Conservation (phyloP, 1,284 basidiomycete genomes). For the Schizopora paradoxa region DNA sequence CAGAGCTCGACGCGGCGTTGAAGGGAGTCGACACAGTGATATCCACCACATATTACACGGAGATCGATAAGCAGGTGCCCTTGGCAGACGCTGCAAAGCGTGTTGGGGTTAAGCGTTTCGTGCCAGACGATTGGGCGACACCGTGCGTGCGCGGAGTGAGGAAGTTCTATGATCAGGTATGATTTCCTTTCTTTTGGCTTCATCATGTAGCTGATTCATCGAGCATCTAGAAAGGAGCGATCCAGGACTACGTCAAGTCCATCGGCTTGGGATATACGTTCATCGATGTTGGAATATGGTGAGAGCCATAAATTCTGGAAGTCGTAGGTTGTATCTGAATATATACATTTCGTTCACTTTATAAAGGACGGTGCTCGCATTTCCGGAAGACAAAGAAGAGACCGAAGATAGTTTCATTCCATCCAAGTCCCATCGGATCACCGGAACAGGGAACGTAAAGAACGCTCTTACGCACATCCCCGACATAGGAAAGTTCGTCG, state of each 20-base stretch:
- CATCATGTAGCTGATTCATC: background rate
- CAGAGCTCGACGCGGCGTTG: background rate
- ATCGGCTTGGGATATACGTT: slow-evolving; percentile 16
- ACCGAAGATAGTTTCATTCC: too few relatives aligned
- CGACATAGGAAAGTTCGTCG: slow-evolving; percentile 18
- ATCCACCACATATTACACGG: background rate
- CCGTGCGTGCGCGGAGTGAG: slow-evolving; percentile 6
- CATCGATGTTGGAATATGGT: slow-evolving; percentile 19
- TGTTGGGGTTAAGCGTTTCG: slow-evolving; percentile 13
- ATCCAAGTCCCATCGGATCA: too few relatives aligned
- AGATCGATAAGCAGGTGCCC: too few relatives aligned
- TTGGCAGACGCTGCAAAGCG: slow-evolving; percentile 14
- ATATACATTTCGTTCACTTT: too few relatives aligned
- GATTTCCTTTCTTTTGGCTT: background rate
- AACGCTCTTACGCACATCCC: slow-evolving; percentile 11
- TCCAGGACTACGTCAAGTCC: slow-evolving; percentile 10
- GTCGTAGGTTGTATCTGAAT: too few relatives aligned
- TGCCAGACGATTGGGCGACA: slow-evolving; percentile 17
- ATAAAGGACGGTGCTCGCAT: too few relatives aligned
- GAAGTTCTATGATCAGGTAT: slow-evolving; percentile 5
- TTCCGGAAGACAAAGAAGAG: too few relatives aligned
- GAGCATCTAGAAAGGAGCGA: slow-evolving; percentile 12
- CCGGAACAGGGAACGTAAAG: slow-evolving; percentile 15
- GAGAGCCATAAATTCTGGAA: too few relatives aligned
- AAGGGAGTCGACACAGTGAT: slow-evolving; percentile 3